Evolutionary conservation across 1,284 basidiomycete species (phyloP), one percentile per base, ranked within the genome.

Genomic region (Tremellales sp.): DNA sequence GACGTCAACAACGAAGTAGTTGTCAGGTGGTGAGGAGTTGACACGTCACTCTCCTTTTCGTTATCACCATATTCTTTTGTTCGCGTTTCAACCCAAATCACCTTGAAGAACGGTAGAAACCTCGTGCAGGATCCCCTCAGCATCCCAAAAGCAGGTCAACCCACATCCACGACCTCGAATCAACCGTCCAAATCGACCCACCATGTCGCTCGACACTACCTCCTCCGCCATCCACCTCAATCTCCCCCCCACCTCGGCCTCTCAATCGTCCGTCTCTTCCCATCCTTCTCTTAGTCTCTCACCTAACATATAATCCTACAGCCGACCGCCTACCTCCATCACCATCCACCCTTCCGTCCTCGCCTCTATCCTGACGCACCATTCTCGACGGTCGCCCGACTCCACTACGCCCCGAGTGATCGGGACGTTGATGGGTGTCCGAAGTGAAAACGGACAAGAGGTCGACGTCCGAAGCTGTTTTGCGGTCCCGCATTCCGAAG

Each of bases 301-400:
- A 29, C 31, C 14, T 40, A 16, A 12, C 34, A 38, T 40, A 21
- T 50, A 24, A 42, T 32, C 14, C 34, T 10, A n/a, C 52, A 71
- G 66, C 45, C 85, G 85, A 54, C 75, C 84, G 51, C 83, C 87
- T 28, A 81, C 83, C 27, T 81, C 78, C 47, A 82, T 93, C 48
- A 87, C 84, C 35, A 80, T 94, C 50, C 89, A 92, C 70, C 91
- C 92, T n/a, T 85, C 87, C 43, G 89, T 90, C 7, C 81, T 98
- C 48, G 92, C 97, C 69, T 86, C 89, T 48, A 92, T 97, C 76
- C 84, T 98, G 56, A 94, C 97, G 74, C 94, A 98, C 76, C 95
- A 92, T 75, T 83, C 97, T 42, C 86, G 95, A 31, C 82, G 92
- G 53, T 85, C 81, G 42, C 72, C 77, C 31, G 86, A 86, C 57